A percentile compares a stretch with the other conserved stretches of the same genome.
Evolutionary conservation across 2,329 filamentous ascomycete species (phyloP).

Genomic region (Fusarium sp.): DNA sequence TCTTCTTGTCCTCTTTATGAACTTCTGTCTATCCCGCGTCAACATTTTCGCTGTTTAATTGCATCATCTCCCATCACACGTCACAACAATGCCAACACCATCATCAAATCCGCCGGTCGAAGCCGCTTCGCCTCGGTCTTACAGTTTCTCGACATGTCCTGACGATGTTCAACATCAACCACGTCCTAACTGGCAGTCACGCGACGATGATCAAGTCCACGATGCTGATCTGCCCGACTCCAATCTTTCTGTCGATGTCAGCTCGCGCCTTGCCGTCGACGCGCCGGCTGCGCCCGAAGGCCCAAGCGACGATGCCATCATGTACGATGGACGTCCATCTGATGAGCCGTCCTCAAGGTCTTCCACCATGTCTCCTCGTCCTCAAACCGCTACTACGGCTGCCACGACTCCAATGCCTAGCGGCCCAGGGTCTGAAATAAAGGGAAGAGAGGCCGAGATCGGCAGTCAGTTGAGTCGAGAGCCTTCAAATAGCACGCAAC

Average conservation of each 20-base stretch:
- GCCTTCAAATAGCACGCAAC: constrained; percentile 31
- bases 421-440: constrained; percentile 47
- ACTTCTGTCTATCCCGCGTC: neutral
- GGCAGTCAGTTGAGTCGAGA: constrained; percentile 38
- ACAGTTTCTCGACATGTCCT: constrained; percentile 55
- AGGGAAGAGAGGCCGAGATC: constrained; percentile 45
- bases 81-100: constrained; percentile 56
- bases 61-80: constrained; percentile 4
- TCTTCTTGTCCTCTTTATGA: neutral
- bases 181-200: constrained; percentile 40
- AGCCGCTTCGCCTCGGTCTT: constrained; percentile 50
- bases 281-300: constrained; percentile 33
- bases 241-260: constrained; percentile 29
- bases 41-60: constrained; percentile 16
- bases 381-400: constrained; percentile 48
- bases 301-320: constrained; percentile 38
- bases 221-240: constrained; percentile 33
- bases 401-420: constrained; percentile 48
- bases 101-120: constrained; percentile 54
- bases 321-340: constrained; percentile 41
- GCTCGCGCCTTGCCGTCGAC: constrained; percentile 36
- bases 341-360: constrained; percentile 49
- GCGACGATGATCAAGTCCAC: constrained; percentile 31
- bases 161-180: constrained; percentile 51
- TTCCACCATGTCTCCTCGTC: constrained; percentile 56